Conservation (phyloP, 208 protist species). For the Trypanosoma mega region DNA sequence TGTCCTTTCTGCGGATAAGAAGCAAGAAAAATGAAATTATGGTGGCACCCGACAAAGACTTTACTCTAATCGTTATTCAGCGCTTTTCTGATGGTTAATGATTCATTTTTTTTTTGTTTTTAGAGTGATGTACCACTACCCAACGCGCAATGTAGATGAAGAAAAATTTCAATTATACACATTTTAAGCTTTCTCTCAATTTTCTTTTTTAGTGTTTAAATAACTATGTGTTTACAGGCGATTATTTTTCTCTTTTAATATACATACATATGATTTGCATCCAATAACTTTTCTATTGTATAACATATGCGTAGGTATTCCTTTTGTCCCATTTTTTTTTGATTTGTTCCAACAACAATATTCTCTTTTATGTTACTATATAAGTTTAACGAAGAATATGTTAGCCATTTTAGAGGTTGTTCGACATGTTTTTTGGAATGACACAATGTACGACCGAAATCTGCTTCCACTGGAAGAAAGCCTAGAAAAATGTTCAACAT, state of each 20-base stretch:
- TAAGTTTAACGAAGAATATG: slow-evolving; percentile 34
- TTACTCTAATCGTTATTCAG: slow-evolving; percentile 92
- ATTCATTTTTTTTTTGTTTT: slow-evolving; percentile 8
- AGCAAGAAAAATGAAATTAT: slow-evolving; percentile 97
- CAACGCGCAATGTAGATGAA: slow-evolving; percentile 12
- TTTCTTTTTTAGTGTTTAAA: not conserved
- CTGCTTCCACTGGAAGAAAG: slow-evolving; percentile 64
- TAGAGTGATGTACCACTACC: not conserved
- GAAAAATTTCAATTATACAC: slow-evolving; percentile 1
- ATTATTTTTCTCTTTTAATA: not conserved
- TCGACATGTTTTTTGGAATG: slow-evolving; percentile 82
- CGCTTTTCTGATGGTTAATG: slow-evolving; percentile 52
- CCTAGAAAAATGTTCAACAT: slow-evolving; percentile 53
- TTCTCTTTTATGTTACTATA: slow-evolving; percentile 4
- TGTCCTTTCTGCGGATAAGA: slow-evolving; percentile 94
- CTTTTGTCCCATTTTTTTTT: too few species aligned
- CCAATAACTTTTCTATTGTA: too few species aligned
- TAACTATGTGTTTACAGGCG: not conserved
- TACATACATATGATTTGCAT: not conserved
- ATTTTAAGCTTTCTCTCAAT: not conserved
- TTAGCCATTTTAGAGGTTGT: slow-evolving; percentile 66
- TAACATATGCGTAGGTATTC: too few species aligned
- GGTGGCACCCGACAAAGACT: slow-evolving; percentile 93
- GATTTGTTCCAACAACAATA: too few species aligned
- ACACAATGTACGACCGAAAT: slow-evolving; percentile 51